Evolutionary conservation across 352 stramenopile genomes (phyloP).

Genomic region (Phytophthora melonis): DNA sequence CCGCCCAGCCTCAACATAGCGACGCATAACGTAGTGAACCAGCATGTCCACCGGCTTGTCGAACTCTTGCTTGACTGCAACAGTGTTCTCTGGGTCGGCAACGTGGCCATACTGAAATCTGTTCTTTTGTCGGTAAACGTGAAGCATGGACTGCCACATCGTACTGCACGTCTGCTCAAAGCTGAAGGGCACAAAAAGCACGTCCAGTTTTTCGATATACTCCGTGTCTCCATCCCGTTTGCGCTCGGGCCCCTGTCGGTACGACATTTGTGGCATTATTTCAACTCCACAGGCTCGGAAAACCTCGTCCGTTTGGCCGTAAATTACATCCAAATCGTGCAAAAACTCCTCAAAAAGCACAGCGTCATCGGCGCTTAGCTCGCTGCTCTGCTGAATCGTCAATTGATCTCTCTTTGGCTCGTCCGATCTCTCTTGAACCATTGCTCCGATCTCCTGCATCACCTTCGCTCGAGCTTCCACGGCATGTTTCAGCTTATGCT

Average conservation of each 20-base stretch:
- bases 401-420: not conserved
- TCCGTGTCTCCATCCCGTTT: constrained; percentile 24
- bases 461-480: constrained; percentile 26
- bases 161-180: constrained; percentile 19
- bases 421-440: constrained; percentile 8
- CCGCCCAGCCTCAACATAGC: constrained; percentile 47
- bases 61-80: constrained; percentile 30
- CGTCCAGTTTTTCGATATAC: constrained; percentile 36
- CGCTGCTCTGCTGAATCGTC: constrained; percentile 1
- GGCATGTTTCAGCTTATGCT: constrained; percentile 20
- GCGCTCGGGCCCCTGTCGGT: constrained; percentile 14
- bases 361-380: constrained; percentile 23
- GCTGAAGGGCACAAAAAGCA: constrained; percentile 22
- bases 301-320: constrained; percentile 29
- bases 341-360: constrained; percentile 35
- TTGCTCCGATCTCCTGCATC: constrained; percentile 27
- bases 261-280: constrained; percentile 14
- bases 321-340: constrained; percentile 30
- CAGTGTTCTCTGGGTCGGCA: constrained; percentile 37
- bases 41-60: constrained; percentile 12
- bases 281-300: constrained; percentile 26
- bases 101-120: constrained; percentile 17
- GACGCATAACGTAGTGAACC: constrained; percentile 42
- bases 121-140: constrained; percentile 11
- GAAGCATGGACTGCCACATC: constrained; percentile 27